A percentile compares a stretch with the other conserved stretches of the same genome.
Evolutionary conservation across 2,329 filamentous ascomycete species (phyloP).

Genomic region (Aspergillus niger): DNA sequence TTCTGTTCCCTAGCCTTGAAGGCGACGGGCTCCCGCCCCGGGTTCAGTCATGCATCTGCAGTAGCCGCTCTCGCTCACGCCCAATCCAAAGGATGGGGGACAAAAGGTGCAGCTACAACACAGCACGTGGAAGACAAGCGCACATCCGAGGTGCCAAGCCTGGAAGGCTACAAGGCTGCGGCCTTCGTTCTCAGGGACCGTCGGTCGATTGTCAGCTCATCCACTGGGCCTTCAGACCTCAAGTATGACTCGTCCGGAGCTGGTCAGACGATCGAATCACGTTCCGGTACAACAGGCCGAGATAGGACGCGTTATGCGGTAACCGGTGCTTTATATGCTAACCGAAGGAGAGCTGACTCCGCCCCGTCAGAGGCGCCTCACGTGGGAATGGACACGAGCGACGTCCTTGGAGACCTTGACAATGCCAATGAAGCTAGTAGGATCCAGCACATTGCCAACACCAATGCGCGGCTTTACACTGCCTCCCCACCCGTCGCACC

Average conservation of each 20-base stretch:
- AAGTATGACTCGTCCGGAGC: slow-evolving; percentile 59
- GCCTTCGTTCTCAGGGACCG: slow-evolving; percentile 57
- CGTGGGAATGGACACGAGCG: slow-evolving; percentile 71
- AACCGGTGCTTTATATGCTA: slow-evolving; percentile 69
- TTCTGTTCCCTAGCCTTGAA: slow-evolving; percentile 23
- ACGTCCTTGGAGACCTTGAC: slow-evolving; percentile 49
- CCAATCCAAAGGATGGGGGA: slow-evolving; percentile 64
- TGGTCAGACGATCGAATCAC: slow-evolving; percentile 61
- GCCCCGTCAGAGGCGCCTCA: slow-evolving; percentile 59
- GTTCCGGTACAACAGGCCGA: slow-evolving; percentile 49
- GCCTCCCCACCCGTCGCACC: slow-evolving; percentile 70
- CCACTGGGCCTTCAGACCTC: slow-evolving; percentile 16
- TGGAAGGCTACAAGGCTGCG: slow-evolving; percentile 73
- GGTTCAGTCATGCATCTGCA: slow-evolving; percentile 60
- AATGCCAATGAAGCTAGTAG: slow-evolving; percentile 58
- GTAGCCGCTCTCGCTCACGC: slow-evolving; percentile 75
- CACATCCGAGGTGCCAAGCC: slow-evolving; percentile 51
- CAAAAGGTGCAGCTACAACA: slow-evolving; percentile 60
- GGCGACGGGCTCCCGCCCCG: slow-evolving; percentile 61
- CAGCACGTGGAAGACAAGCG: slow-evolving; percentile 62
- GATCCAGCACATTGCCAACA: slow-evolving; percentile 64
- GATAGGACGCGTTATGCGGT: slow-evolving; percentile 73
- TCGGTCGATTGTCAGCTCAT: slow-evolving; percentile 17
- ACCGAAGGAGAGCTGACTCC: slow-evolving; percentile 65
- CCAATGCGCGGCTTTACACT: slow-evolving; percentile 77